phyloP scores from a whole-genome alignment of 306 rosid species.

The Begonia peltatifolia region DNA sequence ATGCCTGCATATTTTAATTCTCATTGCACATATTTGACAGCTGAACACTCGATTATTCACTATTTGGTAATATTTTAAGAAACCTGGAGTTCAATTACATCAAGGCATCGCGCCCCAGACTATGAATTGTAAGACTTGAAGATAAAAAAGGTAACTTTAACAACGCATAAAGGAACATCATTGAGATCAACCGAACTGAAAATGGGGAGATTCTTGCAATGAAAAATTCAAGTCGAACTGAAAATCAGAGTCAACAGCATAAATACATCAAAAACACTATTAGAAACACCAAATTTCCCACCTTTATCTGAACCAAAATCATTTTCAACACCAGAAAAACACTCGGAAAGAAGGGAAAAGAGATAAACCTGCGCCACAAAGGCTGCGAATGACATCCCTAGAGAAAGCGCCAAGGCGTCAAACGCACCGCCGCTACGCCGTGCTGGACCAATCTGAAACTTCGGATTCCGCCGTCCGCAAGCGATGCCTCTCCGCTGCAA shows the following conservation, averaged over 20 bases:
- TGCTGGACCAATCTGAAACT: slow-evolving; percentile 12
- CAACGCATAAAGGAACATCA: no score
- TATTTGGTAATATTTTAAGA: no score
- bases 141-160: no score
- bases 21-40: no score
- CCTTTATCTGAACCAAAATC: neutral
- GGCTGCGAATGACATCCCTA: slow-evolving; percentile 86
- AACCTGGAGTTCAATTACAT: no score
- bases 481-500: slow-evolving; percentile 17
- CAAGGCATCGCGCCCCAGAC: no score
- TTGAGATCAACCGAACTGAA: no score
- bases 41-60: no score
- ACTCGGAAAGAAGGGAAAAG: neutral
- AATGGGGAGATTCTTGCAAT: no score
- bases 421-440: slow-evolving; percentile 30
- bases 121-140: no score
- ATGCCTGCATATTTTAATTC: no score
- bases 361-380: slow-evolving; percentile 56
- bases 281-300: neutral
- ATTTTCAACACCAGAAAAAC: neutral
- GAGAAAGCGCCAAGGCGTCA: slow-evolving; percentile 44
- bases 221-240: no score
- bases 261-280: neutral
- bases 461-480: slow-evolving; percentile 48
- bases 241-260: neutral